Evolutionary conservation across 345 rosid species (phyloP), one percentile per base, ranked within the genome.

Genomic region (Geranium rotundifolium): DNA sequence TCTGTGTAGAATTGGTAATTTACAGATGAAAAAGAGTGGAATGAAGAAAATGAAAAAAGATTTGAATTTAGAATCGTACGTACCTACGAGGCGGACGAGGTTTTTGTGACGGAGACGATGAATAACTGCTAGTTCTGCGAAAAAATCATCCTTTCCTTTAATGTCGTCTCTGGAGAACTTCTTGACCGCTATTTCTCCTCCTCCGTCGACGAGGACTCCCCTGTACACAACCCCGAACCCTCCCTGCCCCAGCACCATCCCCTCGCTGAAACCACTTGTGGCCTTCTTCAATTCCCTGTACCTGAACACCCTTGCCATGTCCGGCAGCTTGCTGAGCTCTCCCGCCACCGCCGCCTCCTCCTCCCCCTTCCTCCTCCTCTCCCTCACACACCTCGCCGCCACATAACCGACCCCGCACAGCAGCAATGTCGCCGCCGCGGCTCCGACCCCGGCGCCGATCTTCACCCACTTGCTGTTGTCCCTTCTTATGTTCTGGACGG

Each of bases 81-180:
- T 75, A 83, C 83, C 87, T 4, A 74, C 75, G 65, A 75, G 69
- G 63, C 62, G 80, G 61, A 78, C 83, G 1, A 80, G 83, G 63
- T 80, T 69, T 64, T 66, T 78, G 60, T 80, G 83, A 31, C 80
- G 80, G 17, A 80, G 81, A 56, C 81, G 80, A 50, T 80, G 80
- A 67, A 83, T 83, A 65, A 80, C 75, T 31, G 69, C 63, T 27
- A 83, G 83, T 62, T 83, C 88, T 0, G 80, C 72, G 62, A 83
- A 19, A 69, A 83, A 78, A 65, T 75, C 87, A 57, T 69, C 80
- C 58, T 82, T 75, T 65, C 87, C 61, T 71, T 82, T 73, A 50
- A 77, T 68, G 34, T 49, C 70, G 19, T 77, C 87, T 59, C 84
- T 69, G 55, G 72, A 69, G 74, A 82, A 82, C 61, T 75, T 79